Base-by-base conservation (phyloP, 2,329 filamentous ascomycete species). In the Ascocoryne sarcoides region DNA sequence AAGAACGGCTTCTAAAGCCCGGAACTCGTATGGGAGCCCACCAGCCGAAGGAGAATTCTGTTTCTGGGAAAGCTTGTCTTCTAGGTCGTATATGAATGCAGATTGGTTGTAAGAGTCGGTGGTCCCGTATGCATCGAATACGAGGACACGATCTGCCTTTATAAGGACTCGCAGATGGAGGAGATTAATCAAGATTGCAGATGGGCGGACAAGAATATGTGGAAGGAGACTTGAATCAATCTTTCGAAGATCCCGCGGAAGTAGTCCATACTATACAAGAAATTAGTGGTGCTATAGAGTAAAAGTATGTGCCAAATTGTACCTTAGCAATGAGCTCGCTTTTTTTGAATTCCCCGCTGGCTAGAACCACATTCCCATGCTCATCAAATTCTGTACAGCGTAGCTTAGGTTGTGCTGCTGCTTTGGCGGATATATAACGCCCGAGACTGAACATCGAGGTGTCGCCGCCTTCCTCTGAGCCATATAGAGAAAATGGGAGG, bases 261-360 rank as follows among this genome's bases (percentile, higher is more conserved):
- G 74, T 18, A 96, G 74, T 31, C 89, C 89, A 60, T 95, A 95
- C 84, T 90, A 50, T 51, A 45, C 4, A n/a, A 29, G 31, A 36
- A 41, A 23, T 35, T 26, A 37, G 18, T 26, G 29, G 26, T 15
- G 14, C 15, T 19, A 33, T 49, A 58, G 37, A 60, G 49, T 39
- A 47, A 17, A 20, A 10, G 12, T 31, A 42, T 36, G 12, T 10
- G 17, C 20, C 18, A 29, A 33, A 30, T 7, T 10, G 28, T 63
- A 89, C 85, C 73, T 92, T 95, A 39, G 89, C 88, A 62, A 95
- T 96, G 34, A 98, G 70, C 66, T 98, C 92, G 56, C 80, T 92
- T 71, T 98, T 98, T 66, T 92, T 93, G 64, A 95, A 96, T 62
- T 96, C 92, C 44, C 88, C 87, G 59, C 93, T 93, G 15, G 94